Conservation (phyloP, 139 green algal species). For the Mesotaenium endlicherianum region DNA sequence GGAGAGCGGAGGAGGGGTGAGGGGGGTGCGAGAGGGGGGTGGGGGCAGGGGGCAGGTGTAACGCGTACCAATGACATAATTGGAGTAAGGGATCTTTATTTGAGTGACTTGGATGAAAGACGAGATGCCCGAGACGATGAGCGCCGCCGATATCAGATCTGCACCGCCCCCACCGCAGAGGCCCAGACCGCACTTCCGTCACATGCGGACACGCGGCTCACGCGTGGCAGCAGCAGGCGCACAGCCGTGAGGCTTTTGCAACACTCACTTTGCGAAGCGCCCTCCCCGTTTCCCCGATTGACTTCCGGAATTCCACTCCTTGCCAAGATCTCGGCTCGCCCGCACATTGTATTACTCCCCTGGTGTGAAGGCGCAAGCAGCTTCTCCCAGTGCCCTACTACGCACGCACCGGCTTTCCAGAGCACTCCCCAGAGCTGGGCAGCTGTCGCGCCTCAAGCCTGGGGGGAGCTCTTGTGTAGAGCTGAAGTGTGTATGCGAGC, state of each 20-base stretch:
- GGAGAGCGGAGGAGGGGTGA: not conserved
- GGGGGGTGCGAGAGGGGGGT: not conserved
- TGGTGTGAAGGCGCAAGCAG: too few relatives aligned
- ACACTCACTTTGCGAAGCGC: not conserved
- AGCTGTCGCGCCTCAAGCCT: too few relatives aligned
- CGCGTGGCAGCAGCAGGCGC: conserved; percentile 54
- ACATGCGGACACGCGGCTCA: too few relatives aligned
- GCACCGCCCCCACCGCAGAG: too few relatives aligned
- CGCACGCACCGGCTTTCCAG: too few relatives aligned
- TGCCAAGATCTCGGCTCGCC: not conserved
- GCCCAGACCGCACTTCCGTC: too few relatives aligned
- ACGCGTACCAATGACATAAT: conserved; percentile 33
- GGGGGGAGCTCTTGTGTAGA: too few relatives aligned
- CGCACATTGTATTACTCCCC: too few relatives aligned
- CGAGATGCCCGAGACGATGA: conserved; percentile 66
- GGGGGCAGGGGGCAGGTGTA: not conserved
- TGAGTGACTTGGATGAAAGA: conserved; percentile 46
- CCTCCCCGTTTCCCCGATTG: not conserved
- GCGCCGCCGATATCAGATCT: conserved; percentile 57
- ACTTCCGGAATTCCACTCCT: not conserved
- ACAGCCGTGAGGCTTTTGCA: conserved; percentile 53
- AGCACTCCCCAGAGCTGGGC: too few relatives aligned
- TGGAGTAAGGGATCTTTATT: conserved; percentile 38
- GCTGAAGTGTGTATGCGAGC: too few relatives aligned
- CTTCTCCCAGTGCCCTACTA: too few relatives aligned